A percentile compares a stretch with the other conserved stretches of the same genome.
Evolutionary conservation across 2,329 filamentous ascomycete species (phyloP).

Genomic region (Fusarium buxicola): DNA sequence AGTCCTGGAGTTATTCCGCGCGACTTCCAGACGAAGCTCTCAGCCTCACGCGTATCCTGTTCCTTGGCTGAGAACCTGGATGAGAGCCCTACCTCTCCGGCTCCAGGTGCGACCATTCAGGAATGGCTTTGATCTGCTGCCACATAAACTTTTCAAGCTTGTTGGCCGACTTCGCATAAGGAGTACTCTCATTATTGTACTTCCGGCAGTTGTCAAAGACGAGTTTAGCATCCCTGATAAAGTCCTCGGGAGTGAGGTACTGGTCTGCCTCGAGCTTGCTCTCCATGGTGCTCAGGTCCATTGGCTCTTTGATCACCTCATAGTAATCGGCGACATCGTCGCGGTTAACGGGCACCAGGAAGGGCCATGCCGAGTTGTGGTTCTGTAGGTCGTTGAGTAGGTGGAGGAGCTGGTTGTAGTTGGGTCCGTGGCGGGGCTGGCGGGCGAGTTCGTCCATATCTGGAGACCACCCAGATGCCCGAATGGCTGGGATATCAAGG

Average conservation of each 20-base stretch:
- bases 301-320: slow-evolving; percentile 96
- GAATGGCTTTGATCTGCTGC: slow-evolving; percentile 89
- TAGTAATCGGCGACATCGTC: slow-evolving; percentile 99
- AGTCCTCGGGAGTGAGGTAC: slow-evolving; percentile 92
- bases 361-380: slow-evolving; percentile 93
- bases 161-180: slow-evolving; percentile 94
- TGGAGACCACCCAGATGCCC: slow-evolving; percentile 91
- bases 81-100: slow-evolving; percentile 55
- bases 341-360: slow-evolving; percentile 90
- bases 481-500: slow-evolving; percentile 87
- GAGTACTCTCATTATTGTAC: slow-evolving; percentile 96
- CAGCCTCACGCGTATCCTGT: slow-evolving; percentile 21
- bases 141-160: slow-evolving; percentile 96
- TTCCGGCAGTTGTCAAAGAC: slow-evolving; percentile 95
- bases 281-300: slow-evolving; percentile 98
- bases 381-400: slow-evolving; percentile 96
- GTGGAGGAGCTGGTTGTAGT: slow-evolving; percentile 93
- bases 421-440: slow-evolving; percentile 93
- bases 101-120: slow-evolving; percentile 84
- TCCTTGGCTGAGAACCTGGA: slow-evolving; percentile 19
- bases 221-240: slow-evolving; percentile 87
- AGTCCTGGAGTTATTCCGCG: slow-evolving; percentile 2
- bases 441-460: slow-evolving; percentile 98
- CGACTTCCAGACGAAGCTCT: not conserved
- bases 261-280: slow-evolving; percentile 92